Percentiles rank a stretch among this genome's conserved stretches.
Conservation (phyloP, 2,329 filamentous ascomycete species). For the Microcyclospora pomicola region DNA sequence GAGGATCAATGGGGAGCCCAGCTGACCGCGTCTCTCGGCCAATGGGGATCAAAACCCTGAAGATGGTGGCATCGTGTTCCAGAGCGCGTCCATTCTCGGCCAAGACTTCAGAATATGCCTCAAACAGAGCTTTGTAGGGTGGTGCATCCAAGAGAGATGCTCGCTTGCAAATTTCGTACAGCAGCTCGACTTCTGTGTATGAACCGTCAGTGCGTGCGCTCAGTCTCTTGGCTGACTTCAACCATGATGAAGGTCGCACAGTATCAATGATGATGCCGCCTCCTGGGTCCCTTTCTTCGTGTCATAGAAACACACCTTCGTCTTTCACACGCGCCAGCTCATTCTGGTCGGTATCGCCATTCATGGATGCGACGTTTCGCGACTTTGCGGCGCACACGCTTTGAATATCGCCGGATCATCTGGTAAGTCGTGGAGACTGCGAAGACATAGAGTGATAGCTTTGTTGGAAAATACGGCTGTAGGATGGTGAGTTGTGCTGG, state of each 20-base stretch:
- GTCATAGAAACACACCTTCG: slow-evolving; percentile 22
- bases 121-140: slow-evolving; percentile 65
- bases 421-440: slow-evolving; percentile 7
- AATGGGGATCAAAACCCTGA: slow-evolving; percentile 67
- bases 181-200: slow-evolving; percentile 59
- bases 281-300: neutral
- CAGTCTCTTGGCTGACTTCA: slow-evolving; percentile 1
- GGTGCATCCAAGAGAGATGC: slow-evolving; percentile 55
- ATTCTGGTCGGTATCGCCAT: slow-evolving; percentile 18
- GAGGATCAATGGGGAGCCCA: slow-evolving; percentile 8
- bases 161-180: slow-evolving; percentile 61
- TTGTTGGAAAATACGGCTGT: too few species aligned
- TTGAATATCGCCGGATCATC: slow-evolving; percentile 23
- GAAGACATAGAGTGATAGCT: too few species aligned
- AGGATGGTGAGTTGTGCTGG: too few species aligned
- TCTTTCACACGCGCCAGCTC: slow-evolving; percentile 28
- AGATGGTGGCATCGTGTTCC: slow-evolving; percentile 62
- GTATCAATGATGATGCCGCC: neutral
- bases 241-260: neutral
- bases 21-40: slow-evolving; percentile 27
- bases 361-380: slow-evolving; percentile 16
- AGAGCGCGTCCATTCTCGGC: slow-evolving; percentile 53
- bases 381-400: slow-evolving; percentile 22
- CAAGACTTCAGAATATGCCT: slow-evolving; percentile 66
- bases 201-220: neutral